phyloP scores from a whole-genome alignment of 768 basidiomycete genomes.

The Gloeostereum incarnatum region DNA sequence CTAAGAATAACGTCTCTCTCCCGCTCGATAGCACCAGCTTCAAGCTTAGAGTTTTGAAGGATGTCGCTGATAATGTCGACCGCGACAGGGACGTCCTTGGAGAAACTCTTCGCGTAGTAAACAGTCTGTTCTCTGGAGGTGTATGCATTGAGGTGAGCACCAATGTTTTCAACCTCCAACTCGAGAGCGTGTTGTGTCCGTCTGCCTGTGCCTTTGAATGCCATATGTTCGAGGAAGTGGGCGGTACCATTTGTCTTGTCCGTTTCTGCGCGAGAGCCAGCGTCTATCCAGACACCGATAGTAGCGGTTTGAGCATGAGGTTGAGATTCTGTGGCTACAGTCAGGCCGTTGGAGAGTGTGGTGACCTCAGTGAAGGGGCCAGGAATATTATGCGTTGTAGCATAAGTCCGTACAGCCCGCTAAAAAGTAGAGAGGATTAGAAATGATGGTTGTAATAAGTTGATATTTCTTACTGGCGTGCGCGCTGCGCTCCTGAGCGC shows the following conservation, averaged over 20 bases:
- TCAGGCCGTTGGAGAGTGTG: slow-evolving; percentile 90
- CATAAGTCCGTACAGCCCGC: slow-evolving; percentile 60
- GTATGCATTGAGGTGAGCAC: slow-evolving; percentile 96
- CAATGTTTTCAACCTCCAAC: slow-evolving; percentile 96
- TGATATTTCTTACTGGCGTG: slow-evolving; percentile 21
- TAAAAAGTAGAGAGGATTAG: slow-evolving; percentile 12
- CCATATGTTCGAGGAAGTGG: slow-evolving; percentile 99
- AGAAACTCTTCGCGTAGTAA: slow-evolving; percentile 98
- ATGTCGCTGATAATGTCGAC: slow-evolving; percentile 99
- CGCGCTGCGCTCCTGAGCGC: slow-evolving; percentile 30
- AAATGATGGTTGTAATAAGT: slow-evolving; percentile 5
- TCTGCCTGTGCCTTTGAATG: slow-evolving; percentile 90
- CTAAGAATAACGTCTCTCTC: slow-evolving; percentile 95
- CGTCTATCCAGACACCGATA: slow-evolving; percentile 99
- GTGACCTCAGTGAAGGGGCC: slow-evolving; percentile 84
- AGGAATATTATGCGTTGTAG: slow-evolving; percentile 56
- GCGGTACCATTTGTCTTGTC: slow-evolving; percentile 93
- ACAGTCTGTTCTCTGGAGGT: slow-evolving; percentile 99
- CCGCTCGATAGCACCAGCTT: slow-evolving; percentile 78
- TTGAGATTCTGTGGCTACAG: slow-evolving; percentile 88
- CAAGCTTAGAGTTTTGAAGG: slow-evolving; percentile 93
- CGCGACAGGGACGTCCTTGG: slow-evolving; percentile 82
- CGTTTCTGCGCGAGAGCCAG: slow-evolving; percentile 94
- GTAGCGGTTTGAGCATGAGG: slow-evolving; percentile 92
- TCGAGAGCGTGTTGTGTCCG: slow-evolving; percentile 87